Evolutionary conservation across 2,329 filamentous ascomycete genomes (phyloP).

Genomic region (Periconia macrospinosa): DNA sequence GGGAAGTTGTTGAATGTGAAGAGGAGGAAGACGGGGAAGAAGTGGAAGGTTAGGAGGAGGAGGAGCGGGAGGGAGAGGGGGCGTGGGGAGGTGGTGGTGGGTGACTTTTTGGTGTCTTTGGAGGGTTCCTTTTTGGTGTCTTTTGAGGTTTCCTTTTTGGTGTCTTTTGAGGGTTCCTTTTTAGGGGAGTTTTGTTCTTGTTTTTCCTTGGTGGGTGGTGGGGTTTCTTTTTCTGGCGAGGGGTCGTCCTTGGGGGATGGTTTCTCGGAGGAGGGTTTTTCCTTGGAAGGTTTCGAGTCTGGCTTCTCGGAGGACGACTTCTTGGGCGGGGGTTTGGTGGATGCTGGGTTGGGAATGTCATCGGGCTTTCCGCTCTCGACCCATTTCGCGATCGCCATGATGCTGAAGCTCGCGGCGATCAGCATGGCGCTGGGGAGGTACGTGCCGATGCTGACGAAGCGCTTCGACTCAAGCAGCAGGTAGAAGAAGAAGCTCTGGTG

Average conservation of each 20-base stretch:
- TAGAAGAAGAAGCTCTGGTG: slow-evolving; percentile 99
- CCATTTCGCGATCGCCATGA: slow-evolving; percentile 95
- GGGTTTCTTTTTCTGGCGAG: background rate
- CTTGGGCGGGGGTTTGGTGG: slow-evolving; percentile 18
- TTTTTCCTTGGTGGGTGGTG: background rate
- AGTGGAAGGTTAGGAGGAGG: slow-evolving; percentile 72
- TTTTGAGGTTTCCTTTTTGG: slow-evolving; percentile 45
- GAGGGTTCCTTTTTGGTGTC: slow-evolving; percentile 44
- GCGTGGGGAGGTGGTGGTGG: slow-evolving; percentile 56
- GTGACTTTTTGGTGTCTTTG: slow-evolving; percentile 36
- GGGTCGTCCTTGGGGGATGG: background rate
- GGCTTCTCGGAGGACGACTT: slow-evolving; percentile 1
- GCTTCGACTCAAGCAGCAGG: slow-evolving; percentile 83
- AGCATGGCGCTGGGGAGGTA: slow-evolving; percentile 98
- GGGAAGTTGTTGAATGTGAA: slow-evolving; percentile 81
- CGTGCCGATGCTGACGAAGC: slow-evolving; percentile 97
- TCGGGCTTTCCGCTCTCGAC: slow-evolving; percentile 69
- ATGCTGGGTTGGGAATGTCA: slow-evolving; percentile 25
- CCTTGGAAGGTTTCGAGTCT: slow-evolving; percentile 57
- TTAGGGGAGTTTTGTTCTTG: slow-evolving; percentile 1
- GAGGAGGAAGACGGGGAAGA: slow-evolving; percentile 77
- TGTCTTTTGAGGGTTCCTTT: slow-evolving; percentile 15
- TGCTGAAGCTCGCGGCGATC: slow-evolving; percentile 89
- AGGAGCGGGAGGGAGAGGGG: slow-evolving; percentile 73
- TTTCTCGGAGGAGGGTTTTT: background rate